Evolutionary conservation across 2,329 filamentous ascomycete species (phyloP), one percentile per base, ranked within the genome.

Genomic region (Claviceps purpurea): DNA sequence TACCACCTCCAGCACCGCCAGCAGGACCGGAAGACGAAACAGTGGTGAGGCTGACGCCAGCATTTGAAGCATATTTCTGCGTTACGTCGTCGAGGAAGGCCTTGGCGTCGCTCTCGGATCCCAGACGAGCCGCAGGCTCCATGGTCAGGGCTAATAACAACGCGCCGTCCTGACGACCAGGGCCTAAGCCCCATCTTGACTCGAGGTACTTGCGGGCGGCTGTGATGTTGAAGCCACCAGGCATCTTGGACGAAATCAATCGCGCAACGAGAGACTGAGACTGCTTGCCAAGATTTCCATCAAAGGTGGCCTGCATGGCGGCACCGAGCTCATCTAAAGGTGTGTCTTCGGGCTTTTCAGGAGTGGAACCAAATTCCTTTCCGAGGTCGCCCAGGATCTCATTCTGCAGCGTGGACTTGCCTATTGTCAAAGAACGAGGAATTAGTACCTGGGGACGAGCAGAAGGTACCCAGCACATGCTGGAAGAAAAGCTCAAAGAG

Each of bases 171-270:
- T 98, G 93, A 63, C 93, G 80, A 30, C 93, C 93, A 24, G 84
- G 66, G 4, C 77, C 88, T 53, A 98, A 74, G 52, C 93, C 93
- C 89, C 91, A 98, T 68, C 89, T 81, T 16, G 87, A 89, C 73
- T 96, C 91, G 45, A 98, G 74, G 65, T 98, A 94, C 72, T 98
- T 98, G 63, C 93, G 82, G 47, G 94, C 88, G 13, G 89, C 79
- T 64, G 91, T 97, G 68, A 97, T 97, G 69, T 97, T 98, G 81
- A 98, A 98, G 56, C 93, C 93, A 73, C 91, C 93, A 47, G 93
- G 93, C 93, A 98, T 98, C 74, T 98, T 98, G 34, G 93, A 96
- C 2, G 93, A 97, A 44, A 98, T 93, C 66, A 98, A 76, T 60
- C 93, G 85, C 49, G 93, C 93, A 67, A 98, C 85, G 53, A 98